Percentiles rank a stretch among this genome's conserved stretches.
These are phyloP conservation scores for Iris pallida DNA, from an alignment of 116 monocot species.

Conservation along the genomic window DNA sequence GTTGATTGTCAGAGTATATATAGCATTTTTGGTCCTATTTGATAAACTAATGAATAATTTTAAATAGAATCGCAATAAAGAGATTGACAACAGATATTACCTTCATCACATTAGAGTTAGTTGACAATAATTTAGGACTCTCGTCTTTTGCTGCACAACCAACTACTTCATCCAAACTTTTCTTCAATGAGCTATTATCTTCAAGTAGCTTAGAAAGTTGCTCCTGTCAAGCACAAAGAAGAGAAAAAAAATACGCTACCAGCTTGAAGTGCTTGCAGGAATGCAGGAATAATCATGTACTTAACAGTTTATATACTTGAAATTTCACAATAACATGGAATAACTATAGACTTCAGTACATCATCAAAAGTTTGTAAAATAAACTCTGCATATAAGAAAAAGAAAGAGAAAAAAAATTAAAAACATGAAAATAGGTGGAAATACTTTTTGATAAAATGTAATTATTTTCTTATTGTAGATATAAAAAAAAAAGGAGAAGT, in stretches of 20 bases:
- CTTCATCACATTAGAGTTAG: slow-evolving; percentile 31
- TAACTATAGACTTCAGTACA: no score
- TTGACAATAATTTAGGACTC: slow-evolving; percentile 23
- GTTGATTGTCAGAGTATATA: background rate
- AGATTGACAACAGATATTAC: background rate
- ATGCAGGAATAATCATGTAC: no score
- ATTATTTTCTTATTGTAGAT: no score
- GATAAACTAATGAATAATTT: background rate
- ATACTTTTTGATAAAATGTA: no score
- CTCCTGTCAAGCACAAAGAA: slow-evolving; percentile 32
- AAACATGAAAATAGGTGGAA: no score
- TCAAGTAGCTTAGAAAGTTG: slow-evolving; percentile 73
- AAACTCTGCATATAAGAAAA: no score
- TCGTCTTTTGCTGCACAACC: slow-evolving; percentile 24
- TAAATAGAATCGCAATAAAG: background rate
- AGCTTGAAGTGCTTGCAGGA: no score
- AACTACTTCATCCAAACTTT: slow-evolving; percentile 42
- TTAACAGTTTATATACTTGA: no score
- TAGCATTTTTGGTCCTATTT: background rate
- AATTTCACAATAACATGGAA: no score
- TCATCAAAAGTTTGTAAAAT: no score
- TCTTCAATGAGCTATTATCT: slow-evolving; percentile 66
- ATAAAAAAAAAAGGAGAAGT: no score
- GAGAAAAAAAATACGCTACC: background rate
- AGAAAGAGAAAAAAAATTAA: no score